Percentiles rank a stretch among this genome's conserved stretches.
Conservation (phyloP, 768 basidiomycete species). For the Russula ochroleuca region DNA sequence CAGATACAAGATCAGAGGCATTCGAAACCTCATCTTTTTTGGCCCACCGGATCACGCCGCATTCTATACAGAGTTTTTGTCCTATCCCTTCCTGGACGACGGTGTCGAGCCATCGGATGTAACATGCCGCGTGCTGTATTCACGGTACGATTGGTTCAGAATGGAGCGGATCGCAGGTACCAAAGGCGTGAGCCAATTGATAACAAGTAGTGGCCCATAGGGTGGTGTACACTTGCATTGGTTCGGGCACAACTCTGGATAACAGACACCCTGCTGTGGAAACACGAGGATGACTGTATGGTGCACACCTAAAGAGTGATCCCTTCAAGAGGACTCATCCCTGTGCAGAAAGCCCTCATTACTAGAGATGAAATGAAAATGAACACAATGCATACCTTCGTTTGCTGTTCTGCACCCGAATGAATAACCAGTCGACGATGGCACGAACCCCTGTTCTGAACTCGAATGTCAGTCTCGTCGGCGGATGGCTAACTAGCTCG, state of each 20-base stretch:
- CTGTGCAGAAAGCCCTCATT: background rate
- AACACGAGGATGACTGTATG: background rate
- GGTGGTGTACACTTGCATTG: conserved; percentile 3
- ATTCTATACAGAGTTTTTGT: conserved; percentile 87
- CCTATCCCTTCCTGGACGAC: conserved; percentile 86
- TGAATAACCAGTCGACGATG: conserved; percentile 92
- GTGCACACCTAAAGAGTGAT: background rate
- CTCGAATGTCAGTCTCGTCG: background rate
- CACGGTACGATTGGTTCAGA: conserved; percentile 83
- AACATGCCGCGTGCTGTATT: conserved; percentile 75
- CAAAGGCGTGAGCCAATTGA: conserved; percentile 34
- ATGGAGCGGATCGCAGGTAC: conserved; percentile 79
- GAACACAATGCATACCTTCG: conserved; percentile 41
- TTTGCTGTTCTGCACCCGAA: conserved; percentile 86
- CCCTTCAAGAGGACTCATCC: conserved; percentile 18
- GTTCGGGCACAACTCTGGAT: background rate
- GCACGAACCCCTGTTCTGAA: conserved; percentile 80
- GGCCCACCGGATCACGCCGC: conserved; percentile 85
- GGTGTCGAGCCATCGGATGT: conserved; percentile 85
- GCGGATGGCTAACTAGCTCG: background rate
- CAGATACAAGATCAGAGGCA: conserved; percentile 90
- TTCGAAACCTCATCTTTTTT: conserved; percentile 91
- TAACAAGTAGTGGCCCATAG: conserved; percentile 21
- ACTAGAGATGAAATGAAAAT: background rate
- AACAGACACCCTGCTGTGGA: background rate